Percentiles rank a stretch among this genome's conserved stretches.
These are phyloP conservation scores for Marasmius sp. DNA, from an alignment of 1,284 basidiomycete genomes.

Conservation along the genomic window DNA sequence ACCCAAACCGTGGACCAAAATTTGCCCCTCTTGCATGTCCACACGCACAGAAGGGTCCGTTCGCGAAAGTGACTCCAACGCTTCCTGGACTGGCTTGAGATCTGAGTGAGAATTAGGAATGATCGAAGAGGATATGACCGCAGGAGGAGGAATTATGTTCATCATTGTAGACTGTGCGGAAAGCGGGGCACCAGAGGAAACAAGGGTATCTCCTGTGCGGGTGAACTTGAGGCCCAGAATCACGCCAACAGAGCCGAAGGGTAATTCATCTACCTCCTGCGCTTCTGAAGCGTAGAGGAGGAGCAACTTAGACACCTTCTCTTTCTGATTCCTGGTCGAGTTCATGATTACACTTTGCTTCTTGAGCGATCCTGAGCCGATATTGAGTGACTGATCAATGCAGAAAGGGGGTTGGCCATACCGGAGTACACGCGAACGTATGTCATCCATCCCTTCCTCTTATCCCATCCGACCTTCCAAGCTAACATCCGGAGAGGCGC, in stretches of 20 bases:
- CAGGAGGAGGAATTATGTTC: slow-evolving; percentile 71
- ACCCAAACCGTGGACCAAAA: slow-evolving; percentile 82
- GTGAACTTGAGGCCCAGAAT: slow-evolving; percentile 82
- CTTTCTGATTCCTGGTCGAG: slow-evolving; percentile 65
- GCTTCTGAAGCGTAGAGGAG: slow-evolving; percentile 78
- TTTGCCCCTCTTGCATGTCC: slow-evolving; percentile 78
- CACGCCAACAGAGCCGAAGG: slow-evolving; percentile 84
- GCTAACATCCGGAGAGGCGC: slow-evolving; percentile 67
- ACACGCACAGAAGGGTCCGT: slow-evolving; percentile 85
- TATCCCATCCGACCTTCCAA: slow-evolving; percentile 91
- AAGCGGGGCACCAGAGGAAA: slow-evolving; percentile 42
- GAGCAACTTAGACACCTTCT: slow-evolving; percentile 76
- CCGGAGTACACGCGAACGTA: slow-evolving; percentile 90
- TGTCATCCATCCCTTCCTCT: slow-evolving; percentile 85
- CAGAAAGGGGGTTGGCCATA: slow-evolving; percentile 26
- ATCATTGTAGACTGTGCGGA: slow-evolving; percentile 47
- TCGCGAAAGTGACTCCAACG: slow-evolving; percentile 72
- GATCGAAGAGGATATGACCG: slow-evolving; percentile 78
- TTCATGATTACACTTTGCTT: slow-evolving; percentile 68
- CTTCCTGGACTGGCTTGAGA: slow-evolving; percentile 72
- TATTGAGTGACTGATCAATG: slow-evolving; percentile 4
- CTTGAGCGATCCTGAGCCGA: slow-evolving; percentile 59
- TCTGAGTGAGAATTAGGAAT: slow-evolving; percentile 83
- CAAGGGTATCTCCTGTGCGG: slow-evolving; percentile 85
- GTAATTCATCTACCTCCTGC: slow-evolving; percentile 80